Evolutionary conservation across 257 asterid genomes (phyloP).

Genomic region (Cinchona pubescens): DNA sequence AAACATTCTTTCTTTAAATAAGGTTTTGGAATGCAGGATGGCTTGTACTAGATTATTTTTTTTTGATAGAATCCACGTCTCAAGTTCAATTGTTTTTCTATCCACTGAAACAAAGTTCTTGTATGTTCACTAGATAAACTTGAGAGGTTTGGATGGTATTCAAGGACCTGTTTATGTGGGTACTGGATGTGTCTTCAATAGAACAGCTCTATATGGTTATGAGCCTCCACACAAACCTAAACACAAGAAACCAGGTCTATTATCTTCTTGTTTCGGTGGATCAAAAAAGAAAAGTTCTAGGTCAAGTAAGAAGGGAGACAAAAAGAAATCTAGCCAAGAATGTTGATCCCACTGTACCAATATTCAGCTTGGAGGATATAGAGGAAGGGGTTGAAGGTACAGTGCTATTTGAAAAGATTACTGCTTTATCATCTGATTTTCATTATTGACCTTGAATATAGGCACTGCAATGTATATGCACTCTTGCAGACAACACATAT

Average conservation of each 20-base stretch:
- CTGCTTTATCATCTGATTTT: slow-evolving; percentile 11
- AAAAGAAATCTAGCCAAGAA: slow-evolving; percentile 87
- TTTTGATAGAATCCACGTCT: not conserved
- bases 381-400: slow-evolving; percentile 99
- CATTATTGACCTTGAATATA: not conserved
- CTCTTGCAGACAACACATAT: too few relatives aligned
- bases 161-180: slow-evolving; percentile 99
- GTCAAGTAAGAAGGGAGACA: slow-evolving; percentile 81
- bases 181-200: slow-evolving; percentile 93
- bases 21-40: not conserved
- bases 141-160: slow-evolving; percentile 96
- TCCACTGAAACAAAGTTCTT: slow-evolving; percentile 15
- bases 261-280: slow-evolving; percentile 71
- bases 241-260: slow-evolving; percentile 55
- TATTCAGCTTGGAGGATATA: slow-evolving; percentile 92
- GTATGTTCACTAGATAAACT: slow-evolving; percentile 58
- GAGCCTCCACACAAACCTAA: slow-evolving; percentile 92
- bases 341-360: slow-evolving; percentile 91
- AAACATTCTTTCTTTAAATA: not conserved
- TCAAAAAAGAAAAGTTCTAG: slow-evolving; percentile 71
- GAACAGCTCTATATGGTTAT: slow-evolving; percentile 89
- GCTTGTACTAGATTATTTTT: not conserved
- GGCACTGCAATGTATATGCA: too few relatives aligned
- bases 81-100: not conserved
- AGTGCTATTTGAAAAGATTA: not conserved